Base-by-base conservation (phyloP, 805 yeast genomes). In the Wickerhamomyces ciferrii region DNA sequence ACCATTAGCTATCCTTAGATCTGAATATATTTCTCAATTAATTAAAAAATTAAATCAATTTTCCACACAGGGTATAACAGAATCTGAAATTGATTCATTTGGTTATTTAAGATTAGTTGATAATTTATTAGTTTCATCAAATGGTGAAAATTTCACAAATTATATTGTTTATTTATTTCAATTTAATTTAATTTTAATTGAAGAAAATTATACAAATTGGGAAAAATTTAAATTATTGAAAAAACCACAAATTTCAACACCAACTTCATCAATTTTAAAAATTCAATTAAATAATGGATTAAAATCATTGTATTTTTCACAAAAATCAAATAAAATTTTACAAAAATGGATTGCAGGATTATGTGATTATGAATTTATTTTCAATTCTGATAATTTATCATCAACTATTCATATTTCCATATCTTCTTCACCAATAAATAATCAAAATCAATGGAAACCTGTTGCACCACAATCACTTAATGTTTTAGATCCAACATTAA, bases 281-380 rank as follows among this genome's bases (percentile, higher is more conserved):
- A 43, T 55, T 4, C 24, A 39, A 5, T 43, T 53, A 14, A 42
- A 58, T 29, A 56, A 51, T 35, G 42, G 60, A 18, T 54, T 55
- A 13, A 27, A 42, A 40, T 23, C 48, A 29, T 57, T 66, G 47
- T 47, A 59, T 19, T 36, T 60, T 10, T 48, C 67, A 41, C 56
- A 58, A 15, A 46, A 59, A n/a, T 52, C 65, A 0, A 56, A 60
- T 39, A 56, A 59, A 39, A 55, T 65, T 7, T 51, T 69, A 32
- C 67, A 69, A 52, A 70, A 70, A 53, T 71, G 75, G 75, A 63
- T 68, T 14, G 61, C 73, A 2, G 74, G 65, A 0, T 43, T 71
- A 10, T 59, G 71, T 37, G 66, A 69, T 45, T 48, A 50, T 41
- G 66, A 63, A 5, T 51, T 67, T 15, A 46, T 49, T 8, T 67